Evolutionary conservation across 2,329 filamentous ascomycete species (phyloP), one percentile per base, ranked within the genome.

Genomic region (Aureobasidium sp.): DNA sequence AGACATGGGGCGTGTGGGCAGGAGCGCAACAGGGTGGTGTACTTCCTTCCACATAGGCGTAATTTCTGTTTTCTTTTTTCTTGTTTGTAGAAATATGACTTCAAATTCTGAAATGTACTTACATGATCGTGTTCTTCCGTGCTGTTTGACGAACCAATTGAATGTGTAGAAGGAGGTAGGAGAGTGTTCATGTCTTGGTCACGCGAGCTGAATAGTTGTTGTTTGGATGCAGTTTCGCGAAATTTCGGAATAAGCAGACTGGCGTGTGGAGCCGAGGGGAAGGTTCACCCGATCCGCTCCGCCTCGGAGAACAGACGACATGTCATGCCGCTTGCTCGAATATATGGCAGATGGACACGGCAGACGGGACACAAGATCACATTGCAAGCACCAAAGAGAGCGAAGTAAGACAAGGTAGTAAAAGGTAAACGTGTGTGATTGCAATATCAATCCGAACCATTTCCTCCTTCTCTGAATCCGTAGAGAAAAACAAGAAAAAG

Each of bases 371-470:
- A 47, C 44, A 47, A n/a, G 24, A 32, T 29, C 5, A 29, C 26
- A 48, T 10, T 4, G 29, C 15, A 32, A 17, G 26, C 46, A 48
- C 26, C 3, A 9, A 26, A 47, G n/a, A 29, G 12, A 34, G 8
- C 29, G 20, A 34, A 20, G 12, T 1, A 20, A n/a, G 29, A 36
- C 41, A 5, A 13, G 3, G 12, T 10, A 44, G 12, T 36, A 36
- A 51, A 51, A 51, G 47, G 29, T 51, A n/a, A 51, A 34, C 12
- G 47, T 51, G 47, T 39, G n/a, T 52, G 50, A 52, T 52, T 52
- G 50, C 50, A 27, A 52, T 52, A 52, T 39, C 32, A 52, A 37
- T 34, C 50, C 34, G 24, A 52, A 26, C 50, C 50, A 24, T 26
- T 52, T 27, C 32, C 51, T 32, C 50, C n/a, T 39, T 37, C 46